Evolutionary conservation across 306 rosid species (phyloP).

Genomic region (Fagus crenata): DNA sequence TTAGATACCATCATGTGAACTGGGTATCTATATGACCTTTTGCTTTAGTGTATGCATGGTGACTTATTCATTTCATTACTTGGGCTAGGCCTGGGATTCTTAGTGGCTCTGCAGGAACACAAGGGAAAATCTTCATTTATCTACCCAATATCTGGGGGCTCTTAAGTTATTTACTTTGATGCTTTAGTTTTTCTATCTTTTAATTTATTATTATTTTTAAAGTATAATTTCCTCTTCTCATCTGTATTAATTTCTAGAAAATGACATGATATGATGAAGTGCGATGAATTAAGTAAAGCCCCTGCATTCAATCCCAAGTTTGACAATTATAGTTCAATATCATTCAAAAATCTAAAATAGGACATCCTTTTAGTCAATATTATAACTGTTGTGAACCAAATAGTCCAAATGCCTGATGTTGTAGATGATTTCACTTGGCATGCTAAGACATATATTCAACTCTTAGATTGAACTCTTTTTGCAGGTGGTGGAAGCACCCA

Average conservation of each 20-base stretch:
- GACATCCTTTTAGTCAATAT: constrained; percentile 5
- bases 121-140: background rate
- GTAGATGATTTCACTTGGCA: constrained; percentile 17
- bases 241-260: background rate
- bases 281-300: background rate
- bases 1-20: background rate
- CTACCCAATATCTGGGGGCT: too few species aligned
- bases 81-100: background rate
- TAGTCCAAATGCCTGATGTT: constrained; percentile 4
- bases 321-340: background rate
- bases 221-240: background rate
- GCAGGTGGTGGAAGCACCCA: constrained; percentile 51
- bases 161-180: background rate
- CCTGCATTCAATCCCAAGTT: background rate
- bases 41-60: background rate
- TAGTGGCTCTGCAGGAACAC: background rate
- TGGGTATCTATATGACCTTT: constrained; percentile 1
- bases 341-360: background rate
- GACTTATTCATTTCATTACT: background rate
- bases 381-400: background rate
- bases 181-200: background rate
- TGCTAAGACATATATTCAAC: constrained; percentile 14
- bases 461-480: constrained; percentile 15
- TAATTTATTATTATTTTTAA: too few species aligned
- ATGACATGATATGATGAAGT: background rate